Base-by-base conservation (phyloP, 345 rosid species). In the Theobroma cacao region DNA sequence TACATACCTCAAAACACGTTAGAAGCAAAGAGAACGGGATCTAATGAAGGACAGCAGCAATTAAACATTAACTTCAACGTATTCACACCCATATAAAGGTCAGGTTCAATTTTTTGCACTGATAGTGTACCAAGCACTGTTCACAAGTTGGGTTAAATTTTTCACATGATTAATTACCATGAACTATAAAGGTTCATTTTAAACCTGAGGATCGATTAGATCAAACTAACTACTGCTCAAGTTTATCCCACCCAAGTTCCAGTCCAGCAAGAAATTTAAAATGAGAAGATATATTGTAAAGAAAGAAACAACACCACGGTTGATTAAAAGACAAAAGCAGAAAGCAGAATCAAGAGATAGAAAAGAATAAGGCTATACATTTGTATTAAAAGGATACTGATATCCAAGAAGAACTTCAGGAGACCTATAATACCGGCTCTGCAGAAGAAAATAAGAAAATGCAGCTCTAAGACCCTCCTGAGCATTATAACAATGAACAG, bases 351-450 rank as follows among this genome's bases (percentile, higher is more conserved):
- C 13, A 33, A 71, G 36, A 33, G 31, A 64, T 4, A 52, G 20
- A 34, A 60, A 72, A 74, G 45, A 80, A 60, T 4, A 75, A 15
- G 78, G 24, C 77, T 17, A 58, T 28, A 65, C 28, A 76, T 74
- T 30, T 28, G 56, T 75, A 36, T 75, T 38, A 77, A 75, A 82
- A 91, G 96, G 99, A 97, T 97, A 97, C 99, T 87, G 98, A 84
- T 93, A 91, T 34, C 99, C 99, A 84, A 97, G 98, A 73, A 97
- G 91, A 76, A 97, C 98, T 88, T 97, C 98, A 24, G 99, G 99
- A 76, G 98, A 97, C 79, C 99, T 90, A 85, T 97, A 97, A 77
- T 97, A 97, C 81, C 99, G 99, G 81, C 98, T 93, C 99, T 97
- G 99, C 89, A 84, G 78, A 84, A 84, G 79, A 75, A 85, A 80